Conservation (phyloP, 2,329 filamentous ascomycete genomes). For the Colletotrichum sp. region DNA sequence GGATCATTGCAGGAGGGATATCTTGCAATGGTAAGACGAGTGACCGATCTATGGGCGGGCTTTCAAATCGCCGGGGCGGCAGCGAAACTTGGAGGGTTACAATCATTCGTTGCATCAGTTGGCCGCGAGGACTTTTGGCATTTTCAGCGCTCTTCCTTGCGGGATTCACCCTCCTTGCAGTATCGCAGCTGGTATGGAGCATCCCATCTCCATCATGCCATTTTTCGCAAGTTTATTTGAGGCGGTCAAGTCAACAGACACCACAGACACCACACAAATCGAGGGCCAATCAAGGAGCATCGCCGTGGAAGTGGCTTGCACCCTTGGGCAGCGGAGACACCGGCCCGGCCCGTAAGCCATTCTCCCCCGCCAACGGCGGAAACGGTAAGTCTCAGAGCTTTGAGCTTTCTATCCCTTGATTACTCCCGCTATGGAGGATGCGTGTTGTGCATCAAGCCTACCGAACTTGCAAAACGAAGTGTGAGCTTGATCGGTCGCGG, state of each 20-base stretch:
- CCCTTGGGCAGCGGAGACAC: background rate
- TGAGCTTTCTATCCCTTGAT: background rate
- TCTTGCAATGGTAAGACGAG: fast-evolving
- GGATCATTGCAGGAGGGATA: fast-evolving
- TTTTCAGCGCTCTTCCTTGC: background rate
- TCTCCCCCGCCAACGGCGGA: background rate
- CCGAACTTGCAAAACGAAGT: too few relatives aligned
- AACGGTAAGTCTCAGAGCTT: background rate
- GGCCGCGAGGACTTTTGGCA: background rate
- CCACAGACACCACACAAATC: background rate
- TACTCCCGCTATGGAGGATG: fast-evolving
- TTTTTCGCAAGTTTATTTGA: background rate
- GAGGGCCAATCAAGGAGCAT: background rate
- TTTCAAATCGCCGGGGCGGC: background rate
- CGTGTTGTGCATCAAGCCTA: background rate
- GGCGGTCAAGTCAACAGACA: background rate
- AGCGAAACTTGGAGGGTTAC: background rate
- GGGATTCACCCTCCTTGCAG: fast-evolving
- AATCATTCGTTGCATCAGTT: background rate
- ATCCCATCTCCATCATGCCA: background rate
- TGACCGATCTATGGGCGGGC: background rate
- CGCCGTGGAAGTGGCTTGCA: background rate
- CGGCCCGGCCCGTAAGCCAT: background rate
- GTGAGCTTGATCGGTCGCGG: fast-evolving
- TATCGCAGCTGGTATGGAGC: background rate